phyloP scores from a whole-genome alignment of 1,284 basidiomycete species.

The Erythrobasidium hasegawianum region DNA sequence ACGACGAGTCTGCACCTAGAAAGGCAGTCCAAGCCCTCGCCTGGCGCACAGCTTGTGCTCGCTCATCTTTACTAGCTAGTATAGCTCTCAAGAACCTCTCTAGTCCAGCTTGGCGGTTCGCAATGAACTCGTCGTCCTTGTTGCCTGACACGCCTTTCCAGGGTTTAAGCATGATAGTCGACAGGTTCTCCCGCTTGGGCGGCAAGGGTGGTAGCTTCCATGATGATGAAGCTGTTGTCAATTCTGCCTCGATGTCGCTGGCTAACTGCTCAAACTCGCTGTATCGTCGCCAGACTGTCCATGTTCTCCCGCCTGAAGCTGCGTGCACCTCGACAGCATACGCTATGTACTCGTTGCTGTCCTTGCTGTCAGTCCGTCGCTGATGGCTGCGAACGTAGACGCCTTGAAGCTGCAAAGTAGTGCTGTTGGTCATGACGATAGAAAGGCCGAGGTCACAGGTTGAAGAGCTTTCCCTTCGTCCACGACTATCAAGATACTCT shows the following conservation, averaged over 20 bases:
- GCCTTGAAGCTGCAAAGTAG: slow-evolving; percentile 13
- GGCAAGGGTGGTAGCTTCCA: slow-evolving; percentile 22
- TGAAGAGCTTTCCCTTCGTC: no score
- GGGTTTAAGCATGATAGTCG: slow-evolving; percentile 19
- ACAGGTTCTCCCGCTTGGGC: slow-evolving; percentile 19
- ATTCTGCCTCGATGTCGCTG: slow-evolving; percentile 30
- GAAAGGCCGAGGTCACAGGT: no score
- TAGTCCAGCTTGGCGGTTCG: slow-evolving; percentile 29
- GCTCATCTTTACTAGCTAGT: slow-evolving; percentile 19
- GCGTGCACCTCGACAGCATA: slow-evolving; percentile 34
- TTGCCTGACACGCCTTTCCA: slow-evolving; percentile 31
- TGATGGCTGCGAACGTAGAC: slow-evolving; percentile 33
- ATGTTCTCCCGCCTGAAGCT: slow-evolving; percentile 16
- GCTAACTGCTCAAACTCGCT: slow-evolving; percentile 33
- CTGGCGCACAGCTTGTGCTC: slow-evolving; percentile 25
- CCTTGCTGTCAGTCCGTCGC: slow-evolving; percentile 1
- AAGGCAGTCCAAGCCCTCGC: slow-evolving; percentile 16
- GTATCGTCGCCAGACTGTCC: slow-evolving; percentile 35
- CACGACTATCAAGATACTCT: no score
- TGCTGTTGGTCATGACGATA: no score
- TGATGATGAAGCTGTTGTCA: slow-evolving; percentile 17
- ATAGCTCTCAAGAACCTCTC: slow-evolving; percentile 33
- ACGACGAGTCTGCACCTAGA: slow-evolving; percentile 18
- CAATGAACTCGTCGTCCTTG: slow-evolving; percentile 31
- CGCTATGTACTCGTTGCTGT: slow-evolving; percentile 19